phyloP scores from a whole-genome alignment of 1,284 basidiomycete genomes.

The Cystobasidium sp. region DNA sequence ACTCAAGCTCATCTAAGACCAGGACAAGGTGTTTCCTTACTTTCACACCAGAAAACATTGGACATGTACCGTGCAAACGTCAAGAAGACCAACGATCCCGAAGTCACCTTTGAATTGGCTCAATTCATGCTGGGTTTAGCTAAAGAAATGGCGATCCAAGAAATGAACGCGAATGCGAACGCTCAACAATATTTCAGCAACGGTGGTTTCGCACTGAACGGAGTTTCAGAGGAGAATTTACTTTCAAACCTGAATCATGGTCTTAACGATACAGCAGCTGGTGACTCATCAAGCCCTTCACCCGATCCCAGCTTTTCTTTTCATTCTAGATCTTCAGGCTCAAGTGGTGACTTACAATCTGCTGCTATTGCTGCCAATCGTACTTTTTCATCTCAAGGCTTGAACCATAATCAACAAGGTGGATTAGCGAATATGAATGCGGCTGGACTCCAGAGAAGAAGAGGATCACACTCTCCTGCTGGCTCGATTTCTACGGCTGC shows the following conservation, averaged over 20 bases:
- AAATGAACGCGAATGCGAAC: constrained; percentile 2
- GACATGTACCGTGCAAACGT: constrained; percentile 96
- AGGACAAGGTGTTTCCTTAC: constrained; percentile 85
- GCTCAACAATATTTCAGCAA: not conserved
- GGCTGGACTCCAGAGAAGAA: constrained; percentile 10
- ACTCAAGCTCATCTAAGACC: constrained; percentile 93
- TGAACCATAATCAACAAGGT: not conserved
- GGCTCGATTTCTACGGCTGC: constrained; percentile 1
- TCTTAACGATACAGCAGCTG: not conserved
- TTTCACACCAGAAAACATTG: constrained; percentile 92
- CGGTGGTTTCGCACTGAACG: not conserved
- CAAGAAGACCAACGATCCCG: constrained; percentile 97
- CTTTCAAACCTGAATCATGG: constrained; percentile 11
- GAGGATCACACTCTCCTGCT: constrained; percentile 20
- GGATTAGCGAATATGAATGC: not conserved
- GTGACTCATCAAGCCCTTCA: constrained; percentile 66
- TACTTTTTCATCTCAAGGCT: constrained; percentile 5
- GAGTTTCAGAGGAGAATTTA: constrained; percentile 33
- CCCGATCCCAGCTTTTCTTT: constrained; percentile 60
- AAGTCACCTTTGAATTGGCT: constrained; percentile 96
- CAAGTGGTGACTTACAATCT: constrained; percentile 41
- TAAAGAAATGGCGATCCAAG: constrained; percentile 50
- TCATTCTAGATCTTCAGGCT: constrained; percentile 31
- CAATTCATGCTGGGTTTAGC: constrained; percentile 95
- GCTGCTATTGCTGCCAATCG: constrained; percentile 15